Conservation (phyloP, 2,329 filamentous ascomycete genomes). For the Botrytis deweyae region DNA sequence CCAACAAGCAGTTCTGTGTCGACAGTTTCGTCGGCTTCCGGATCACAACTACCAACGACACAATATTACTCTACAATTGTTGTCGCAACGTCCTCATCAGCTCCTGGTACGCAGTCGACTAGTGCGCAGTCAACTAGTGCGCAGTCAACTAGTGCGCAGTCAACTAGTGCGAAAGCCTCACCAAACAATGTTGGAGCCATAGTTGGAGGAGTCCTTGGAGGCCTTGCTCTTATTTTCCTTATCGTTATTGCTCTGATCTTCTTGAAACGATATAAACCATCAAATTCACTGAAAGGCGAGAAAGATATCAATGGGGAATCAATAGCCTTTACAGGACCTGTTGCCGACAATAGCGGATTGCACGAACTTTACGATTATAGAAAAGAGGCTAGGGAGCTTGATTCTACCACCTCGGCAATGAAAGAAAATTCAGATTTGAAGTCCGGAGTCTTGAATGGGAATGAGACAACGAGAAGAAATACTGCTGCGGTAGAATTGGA, state of each 20-base stretch:
- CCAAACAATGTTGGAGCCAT: conserved; percentile 1
- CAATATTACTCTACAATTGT: not conserved
- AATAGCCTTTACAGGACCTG: no score
- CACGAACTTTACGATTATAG: not conserved
- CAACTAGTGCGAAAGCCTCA: not conserved
- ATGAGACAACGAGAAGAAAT: not conserved
- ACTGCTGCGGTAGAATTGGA: not conserved
- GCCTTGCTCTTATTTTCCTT: not conserved
- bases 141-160: not conserved
- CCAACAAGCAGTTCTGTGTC: not conserved
- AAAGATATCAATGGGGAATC: not conserved
- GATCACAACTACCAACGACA: not conserved
- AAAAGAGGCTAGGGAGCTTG: not conserved
- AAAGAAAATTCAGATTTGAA: not conserved
- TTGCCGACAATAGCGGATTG: not conserved
- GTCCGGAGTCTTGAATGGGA: not conserved
- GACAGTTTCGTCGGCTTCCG: not conserved
- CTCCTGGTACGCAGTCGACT: not conserved
- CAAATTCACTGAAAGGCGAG: not conserved
- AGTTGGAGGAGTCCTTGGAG: not conserved
- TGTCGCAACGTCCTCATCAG: not conserved
- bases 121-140: not conserved
- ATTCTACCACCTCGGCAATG: not conserved
- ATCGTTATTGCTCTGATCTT: not conserved
- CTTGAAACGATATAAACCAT: not conserved